Conservation (phyloP, 1,284 basidiomycete species). For the Fomitiporia mediterranea region DNA sequence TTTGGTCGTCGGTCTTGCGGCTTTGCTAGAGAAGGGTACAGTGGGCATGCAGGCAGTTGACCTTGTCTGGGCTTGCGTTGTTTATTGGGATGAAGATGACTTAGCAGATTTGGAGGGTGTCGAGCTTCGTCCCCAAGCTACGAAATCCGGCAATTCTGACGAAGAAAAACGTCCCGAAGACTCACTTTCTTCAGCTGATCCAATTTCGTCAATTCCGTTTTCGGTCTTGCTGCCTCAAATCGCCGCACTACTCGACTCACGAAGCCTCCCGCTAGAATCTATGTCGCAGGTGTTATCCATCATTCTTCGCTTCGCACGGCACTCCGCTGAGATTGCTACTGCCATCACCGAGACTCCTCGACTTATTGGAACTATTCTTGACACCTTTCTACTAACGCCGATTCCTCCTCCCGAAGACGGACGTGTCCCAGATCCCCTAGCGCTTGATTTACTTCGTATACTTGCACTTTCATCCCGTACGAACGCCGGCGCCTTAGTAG, state of each 20-base stretch:
- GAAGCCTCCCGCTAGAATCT: constrained; percentile 44
- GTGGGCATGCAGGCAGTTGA: constrained; percentile 65
- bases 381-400: constrained; percentile 52
- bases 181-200: constrained; percentile 20
- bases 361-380: constrained; percentile 50
- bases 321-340: constrained; percentile 51
- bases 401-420: constrained; percentile 35
- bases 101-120: constrained; percentile 40
- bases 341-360: constrained; percentile 49
- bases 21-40: constrained; percentile 60
- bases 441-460: constrained; percentile 56
- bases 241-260: constrained; percentile 35
- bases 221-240: constrained; percentile 53
- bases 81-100: constrained; percentile 49
- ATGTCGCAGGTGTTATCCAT: constrained; percentile 58
- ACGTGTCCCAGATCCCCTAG: constrained; percentile 43
- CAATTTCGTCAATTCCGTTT: constrained; percentile 46
- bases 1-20: constrained; percentile 60
- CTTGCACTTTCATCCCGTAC: constrained; percentile 62
- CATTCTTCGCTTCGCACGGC: constrained; percentile 55
- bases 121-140: constrained; percentile 38
- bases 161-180: constrained; percentile 6
- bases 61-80: constrained; percentile 65
- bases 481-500: constrained; percentile 57
- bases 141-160: constrained; percentile 15